Conservation (phyloP, 108 stramenopile genomes). For the Skeletonema potamos region DNA sequence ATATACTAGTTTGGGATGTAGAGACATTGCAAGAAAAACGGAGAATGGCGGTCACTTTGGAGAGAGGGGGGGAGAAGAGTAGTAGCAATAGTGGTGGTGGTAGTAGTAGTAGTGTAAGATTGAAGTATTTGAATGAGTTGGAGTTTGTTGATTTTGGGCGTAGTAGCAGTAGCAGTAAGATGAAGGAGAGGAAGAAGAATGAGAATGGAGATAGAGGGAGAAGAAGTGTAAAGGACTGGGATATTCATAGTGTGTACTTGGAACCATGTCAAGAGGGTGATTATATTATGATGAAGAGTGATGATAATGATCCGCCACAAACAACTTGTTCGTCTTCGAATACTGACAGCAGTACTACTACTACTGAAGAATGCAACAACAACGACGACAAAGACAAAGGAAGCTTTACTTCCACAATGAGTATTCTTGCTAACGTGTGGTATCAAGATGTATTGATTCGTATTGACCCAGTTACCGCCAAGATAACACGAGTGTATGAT, state of each 20-base stretch:
- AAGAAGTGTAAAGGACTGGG: neutral
- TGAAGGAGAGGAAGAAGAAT: neutral
- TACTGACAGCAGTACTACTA: neutral
- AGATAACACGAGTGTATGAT: slow-evolving; percentile 60
- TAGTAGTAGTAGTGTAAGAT: neutral
- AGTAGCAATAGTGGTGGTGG: neutral
- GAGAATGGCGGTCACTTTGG: slow-evolving; percentile 29
- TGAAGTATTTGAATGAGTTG: slow-evolving; percentile 68
- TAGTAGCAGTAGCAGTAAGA: neutral
- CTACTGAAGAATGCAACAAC: slow-evolving; percentile 56
- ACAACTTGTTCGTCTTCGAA: neutral
- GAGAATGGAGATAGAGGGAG: neutral
- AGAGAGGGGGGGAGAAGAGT: slow-evolving; percentile 1
- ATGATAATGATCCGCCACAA: slow-evolving; percentile 17
- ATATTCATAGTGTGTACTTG: neutral
- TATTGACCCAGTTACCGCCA: slow-evolving; percentile 64
- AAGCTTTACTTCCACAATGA: slow-evolving; percentile 46
- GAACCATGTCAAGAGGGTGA: slow-evolving; percentile 11
- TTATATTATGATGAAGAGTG: too few relatives aligned
- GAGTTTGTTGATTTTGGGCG: slow-evolving; percentile 60
- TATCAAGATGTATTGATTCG: slow-evolving; percentile 64
- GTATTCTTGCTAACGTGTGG: slow-evolving; percentile 78
- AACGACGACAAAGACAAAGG: slow-evolving; percentile 46
- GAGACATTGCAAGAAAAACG: slow-evolving; percentile 47
- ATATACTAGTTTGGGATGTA: slow-evolving; percentile 65